Conservation (phyloP, 23 red algal species). For the Pyropia haitanensis region DNA sequence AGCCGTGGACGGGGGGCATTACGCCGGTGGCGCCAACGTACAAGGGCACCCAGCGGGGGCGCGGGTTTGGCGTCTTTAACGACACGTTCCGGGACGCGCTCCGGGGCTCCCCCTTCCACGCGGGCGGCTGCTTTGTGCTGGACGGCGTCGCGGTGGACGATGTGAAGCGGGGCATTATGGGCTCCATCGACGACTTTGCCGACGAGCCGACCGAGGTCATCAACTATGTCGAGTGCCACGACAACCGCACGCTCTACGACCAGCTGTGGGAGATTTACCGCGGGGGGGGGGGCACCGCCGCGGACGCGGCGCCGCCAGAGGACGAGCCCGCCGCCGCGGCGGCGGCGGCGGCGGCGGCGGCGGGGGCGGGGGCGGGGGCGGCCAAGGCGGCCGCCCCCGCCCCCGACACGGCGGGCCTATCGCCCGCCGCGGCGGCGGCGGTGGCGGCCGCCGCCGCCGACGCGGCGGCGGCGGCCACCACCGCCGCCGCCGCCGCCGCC, state of each 20-base stretch:
- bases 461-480: too few relatives aligned
- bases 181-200: constrained; percentile 68
- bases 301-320: constrained; percentile 57
- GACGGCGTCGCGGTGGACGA: constrained; percentile 43
- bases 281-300: constrained; percentile 65
- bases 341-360: too few relatives aligned
- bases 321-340: background rate
- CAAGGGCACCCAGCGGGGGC: constrained; percentile 65
- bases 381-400: too few relatives aligned
- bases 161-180: constrained; percentile 71
- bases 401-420: too few relatives aligned
- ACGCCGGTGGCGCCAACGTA: constrained; percentile 54
- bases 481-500: too few relatives aligned
- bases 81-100: constrained; percentile 83
- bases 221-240: constrained; percentile 91
- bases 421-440: too few relatives aligned
- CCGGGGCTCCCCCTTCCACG: constrained; percentile 48
- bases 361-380: too few relatives aligned
- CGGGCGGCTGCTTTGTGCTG: constrained; percentile 69
- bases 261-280: constrained; percentile 67
- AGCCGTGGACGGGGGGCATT: constrained; percentile 75
- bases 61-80: constrained; percentile 85
- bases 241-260: constrained; percentile 78
- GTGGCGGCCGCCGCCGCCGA: too few relatives aligned
- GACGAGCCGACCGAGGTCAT: constrained; percentile 56